Percentiles rank a stretch among this genome's conserved stretches.
These are phyloP conservation scores for Dioscorea dumetorum DNA, from an alignment of 106 monocot species.

Conservation along the genomic window DNA sequence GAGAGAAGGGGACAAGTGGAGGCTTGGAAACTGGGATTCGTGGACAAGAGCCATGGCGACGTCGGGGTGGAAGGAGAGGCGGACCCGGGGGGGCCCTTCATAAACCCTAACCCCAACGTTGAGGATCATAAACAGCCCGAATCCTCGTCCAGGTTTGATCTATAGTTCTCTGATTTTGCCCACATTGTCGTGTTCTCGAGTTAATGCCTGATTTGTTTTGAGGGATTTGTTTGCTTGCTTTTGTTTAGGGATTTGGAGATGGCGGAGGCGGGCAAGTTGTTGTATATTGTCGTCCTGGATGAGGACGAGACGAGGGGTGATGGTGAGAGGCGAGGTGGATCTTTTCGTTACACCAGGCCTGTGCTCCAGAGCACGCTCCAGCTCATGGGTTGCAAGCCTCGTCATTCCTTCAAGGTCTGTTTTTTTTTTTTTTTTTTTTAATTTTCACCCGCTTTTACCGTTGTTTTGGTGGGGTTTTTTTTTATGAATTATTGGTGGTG, in stretches of 20 bases:
- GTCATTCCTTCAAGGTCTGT: conserved; percentile 81
- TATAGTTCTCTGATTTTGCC: not conserved
- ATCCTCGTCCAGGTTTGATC: not conserved
- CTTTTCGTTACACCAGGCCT: conserved; percentile 67
- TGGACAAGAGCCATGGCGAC: conserved; percentile 7
- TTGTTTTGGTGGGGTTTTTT: not conserved
- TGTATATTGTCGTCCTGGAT: conserved; percentile 79
- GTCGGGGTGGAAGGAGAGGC: not conserved
- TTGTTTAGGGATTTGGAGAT: conserved; percentile 15
- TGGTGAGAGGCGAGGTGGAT: not conserved
- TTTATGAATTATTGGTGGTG: not conserved
- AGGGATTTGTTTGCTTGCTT: not conserved
- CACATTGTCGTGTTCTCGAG: not conserved
- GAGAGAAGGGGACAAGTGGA: conserved; percentile 21
- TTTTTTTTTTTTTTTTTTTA: not conserved
- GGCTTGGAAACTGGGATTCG: conserved; percentile 8
- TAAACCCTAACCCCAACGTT: conserved; percentile 12
- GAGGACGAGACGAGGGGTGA: conserved; percentile 1
- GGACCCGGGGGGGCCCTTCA: conserved; percentile 3
- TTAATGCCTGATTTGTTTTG: not conserved
- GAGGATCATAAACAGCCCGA: not conserved
- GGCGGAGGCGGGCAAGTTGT: conserved; percentile 47
- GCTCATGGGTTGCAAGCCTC: conserved; percentile 84
- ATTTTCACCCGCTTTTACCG: not conserved
- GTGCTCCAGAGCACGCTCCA: conserved; percentile 80